Base-by-base conservation (phyloP, 2,329 filamentous ascomycete species). In the Epichloe uncinata region DNA sequence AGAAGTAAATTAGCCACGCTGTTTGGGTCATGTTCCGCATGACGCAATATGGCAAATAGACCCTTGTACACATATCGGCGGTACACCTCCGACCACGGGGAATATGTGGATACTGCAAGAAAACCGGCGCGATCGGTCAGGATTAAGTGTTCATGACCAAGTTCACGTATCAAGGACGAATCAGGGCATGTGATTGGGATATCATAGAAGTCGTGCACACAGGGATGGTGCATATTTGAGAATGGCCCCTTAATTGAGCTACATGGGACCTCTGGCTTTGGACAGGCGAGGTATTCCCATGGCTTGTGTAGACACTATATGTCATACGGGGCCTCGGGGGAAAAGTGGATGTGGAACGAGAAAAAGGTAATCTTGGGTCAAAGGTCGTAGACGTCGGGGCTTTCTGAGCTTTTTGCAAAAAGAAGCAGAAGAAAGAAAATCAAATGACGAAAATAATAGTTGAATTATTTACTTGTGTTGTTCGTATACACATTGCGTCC, bases 301-400 rank as follows among this genome's bases (percentile, higher is more conserved):
- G 42, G 44, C 52, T 55, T 54, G 52, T 52, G 54, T 51, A 52
- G 43, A 44, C 52, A 53, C 41, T 34, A 43, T 26, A 30, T 34
- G 16, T 26, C 8, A 30, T 36, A 8, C 33, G 43, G 22, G 2
- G 2, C 30, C 35, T 41, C n/a, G 42, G 12, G 13, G n/a, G 7
- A 18, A 11, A 16, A 22, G n/a, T 5, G 16, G 4, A 26, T 11
- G 15, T 8, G 38, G 18, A 12, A 36, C 8, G 18, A 16, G 34
- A 26, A 40, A 33, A 7, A 36, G 2, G 37, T 34, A n/a, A 30
- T 33, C 9, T 44, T 51, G n/a, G 35, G 36, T 45, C 35, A 45
- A 37, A 30, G 36, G 42, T 48, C 35, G 35, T 30, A 45, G 42
- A 47, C 34, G n/a, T 38, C 13, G 20, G 35, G 37, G n/a, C 18